Conservation (phyloP, 176 grass and related monocot species). For the Pontederia crassipes region DNA sequence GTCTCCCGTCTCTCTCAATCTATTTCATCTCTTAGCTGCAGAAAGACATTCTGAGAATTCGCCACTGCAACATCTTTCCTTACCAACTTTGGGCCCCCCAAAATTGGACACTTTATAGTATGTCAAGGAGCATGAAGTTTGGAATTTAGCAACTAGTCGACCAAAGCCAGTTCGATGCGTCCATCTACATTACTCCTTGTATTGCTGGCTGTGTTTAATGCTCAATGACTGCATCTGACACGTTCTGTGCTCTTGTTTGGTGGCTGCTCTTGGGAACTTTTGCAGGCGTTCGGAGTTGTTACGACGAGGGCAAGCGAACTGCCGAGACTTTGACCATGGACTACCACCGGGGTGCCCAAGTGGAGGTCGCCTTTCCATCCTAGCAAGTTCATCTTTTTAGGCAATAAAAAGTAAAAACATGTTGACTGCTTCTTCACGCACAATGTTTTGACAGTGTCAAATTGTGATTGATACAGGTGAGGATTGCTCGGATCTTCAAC, state of each 20-base stretch:
- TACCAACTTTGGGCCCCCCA: neutral
- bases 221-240: no score
- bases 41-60: neutral
- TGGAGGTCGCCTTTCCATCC: conserved; percentile 37
- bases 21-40: neutral
- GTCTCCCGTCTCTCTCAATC: conserved; percentile 1
- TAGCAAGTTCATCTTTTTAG: neutral
- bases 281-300: conserved; percentile 82
- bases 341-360: conserved; percentile 82
- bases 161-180: no score
- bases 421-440: neutral
- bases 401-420: neutral
- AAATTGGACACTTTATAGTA: neutral
- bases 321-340: conserved; percentile 96
- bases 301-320: conserved; percentile 90
- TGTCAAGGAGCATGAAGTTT: no score
- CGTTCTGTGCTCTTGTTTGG: neutral
- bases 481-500: conserved; percentile 96
- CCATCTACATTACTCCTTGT: no score
- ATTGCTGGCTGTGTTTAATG: no score
- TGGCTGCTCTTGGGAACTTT: neutral
- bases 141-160: no score
- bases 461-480: conserved; percentile 32
- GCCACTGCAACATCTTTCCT: neutral
- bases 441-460: neutral